Evolutionary conservation across 2,329 filamentous ascomycete species (phyloP).

Genomic region (Paraconiothyrium sp.): DNA sequence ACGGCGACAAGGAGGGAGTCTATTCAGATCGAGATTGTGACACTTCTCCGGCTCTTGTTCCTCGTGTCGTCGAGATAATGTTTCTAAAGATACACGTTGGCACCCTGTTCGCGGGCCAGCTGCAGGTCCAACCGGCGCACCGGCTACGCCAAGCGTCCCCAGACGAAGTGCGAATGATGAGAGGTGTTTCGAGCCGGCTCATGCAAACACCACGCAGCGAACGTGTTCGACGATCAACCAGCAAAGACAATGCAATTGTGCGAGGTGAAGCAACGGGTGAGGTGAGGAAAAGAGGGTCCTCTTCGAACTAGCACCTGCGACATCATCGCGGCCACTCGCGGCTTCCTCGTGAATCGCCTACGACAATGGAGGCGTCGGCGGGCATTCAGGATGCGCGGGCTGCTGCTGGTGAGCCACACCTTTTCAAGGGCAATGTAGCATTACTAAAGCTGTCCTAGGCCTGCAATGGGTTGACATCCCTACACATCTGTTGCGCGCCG

Average conservation of each 20-base stretch:
- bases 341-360: constrained; percentile 13
- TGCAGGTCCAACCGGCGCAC: constrained; percentile 18
- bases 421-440: background rate
- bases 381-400: constrained; percentile 1
- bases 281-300: constrained; percentile 15
- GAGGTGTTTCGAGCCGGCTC: constrained; percentile 9
- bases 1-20: background rate
- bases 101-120: constrained; percentile 20
- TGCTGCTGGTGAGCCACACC: constrained; percentile 4
- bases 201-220: constrained; percentile 14
- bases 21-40: background rate
- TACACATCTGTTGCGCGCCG: constrained; percentile 57
- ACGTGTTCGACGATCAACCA: constrained; percentile 4
- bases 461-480: constrained; percentile 52
- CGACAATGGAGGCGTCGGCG: constrained; percentile 5
- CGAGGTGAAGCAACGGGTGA: constrained; percentile 7
- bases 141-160: constrained; percentile 23
- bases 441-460: constrained; percentile 34
- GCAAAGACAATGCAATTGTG: constrained; percentile 11
- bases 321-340: constrained; percentile 10
- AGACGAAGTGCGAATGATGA: constrained; percentile 12
- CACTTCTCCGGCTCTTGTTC: background rate
- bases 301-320: constrained; percentile 25
- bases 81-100: constrained; percentile 31
- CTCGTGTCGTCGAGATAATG: constrained; percentile 18